Evolutionary conservation across 2,329 filamentous ascomycete species (phyloP).

Genomic region (Pseudogymnoascus sp.): DNA sequence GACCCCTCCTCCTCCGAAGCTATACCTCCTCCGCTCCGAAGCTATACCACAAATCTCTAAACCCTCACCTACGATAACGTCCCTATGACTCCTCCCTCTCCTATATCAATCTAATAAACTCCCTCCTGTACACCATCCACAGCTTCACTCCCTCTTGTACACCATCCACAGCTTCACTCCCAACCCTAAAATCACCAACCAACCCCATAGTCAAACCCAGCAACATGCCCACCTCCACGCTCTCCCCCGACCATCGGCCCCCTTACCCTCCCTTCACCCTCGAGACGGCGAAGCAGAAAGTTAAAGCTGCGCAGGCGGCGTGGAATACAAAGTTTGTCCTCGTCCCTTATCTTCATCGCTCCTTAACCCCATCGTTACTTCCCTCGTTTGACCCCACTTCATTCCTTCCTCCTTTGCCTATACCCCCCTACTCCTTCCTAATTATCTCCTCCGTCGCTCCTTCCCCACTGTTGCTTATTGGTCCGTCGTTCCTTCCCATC

Average conservation of each 20-base stretch:
- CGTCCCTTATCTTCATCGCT: slow-evolving; percentile 35
- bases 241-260: slow-evolving; percentile 21
- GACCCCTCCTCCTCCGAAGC: too few relatives aligned
- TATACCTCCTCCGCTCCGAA: too few relatives aligned
- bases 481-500: not conserved
- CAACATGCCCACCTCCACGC: slow-evolving; percentile 13
- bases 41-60: not conserved
- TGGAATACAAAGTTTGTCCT: slow-evolving; percentile 65
- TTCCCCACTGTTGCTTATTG: not conserved
- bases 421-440: not conserved
- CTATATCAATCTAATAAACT: not conserved
- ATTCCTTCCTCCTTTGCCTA: not conserved
- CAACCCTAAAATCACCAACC: not conserved
- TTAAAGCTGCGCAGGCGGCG: slow-evolving; percentile 73
- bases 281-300: slow-evolving; percentile 64
- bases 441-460: not conserved
- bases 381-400: too few relatives aligned
- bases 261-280: slow-evolving; percentile 66
- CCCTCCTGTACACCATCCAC: not conserved
- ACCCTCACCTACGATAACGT: not conserved
- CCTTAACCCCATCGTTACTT: slow-evolving; percentile 43
- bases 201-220: not conserved
- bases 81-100: not conserved
- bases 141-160: too few relatives aligned
- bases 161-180: not conserved